Percentiles rank a stretch among this genome's conserved stretches.
Evolutionary conservation across 345 rosid genomes (phyloP).

Genomic region (Ceriops zippeliana): DNA sequence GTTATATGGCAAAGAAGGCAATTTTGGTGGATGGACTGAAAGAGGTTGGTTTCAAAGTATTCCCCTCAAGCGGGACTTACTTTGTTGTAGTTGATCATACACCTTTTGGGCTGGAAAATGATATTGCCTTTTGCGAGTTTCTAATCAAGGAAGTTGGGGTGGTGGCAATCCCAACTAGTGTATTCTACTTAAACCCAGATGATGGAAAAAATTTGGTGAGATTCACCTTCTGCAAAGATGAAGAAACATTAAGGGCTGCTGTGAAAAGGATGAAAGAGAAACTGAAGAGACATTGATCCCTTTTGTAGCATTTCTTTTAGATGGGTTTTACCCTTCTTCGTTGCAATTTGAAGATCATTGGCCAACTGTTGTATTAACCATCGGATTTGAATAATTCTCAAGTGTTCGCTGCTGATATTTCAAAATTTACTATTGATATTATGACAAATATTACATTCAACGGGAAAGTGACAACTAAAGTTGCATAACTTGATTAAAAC

Average conservation of each 20-base stretch:
- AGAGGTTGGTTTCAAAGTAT: conserved; percentile 80
- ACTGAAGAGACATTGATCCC: conserved; percentile 48
- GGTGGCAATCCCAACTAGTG: conserved; percentile 87
- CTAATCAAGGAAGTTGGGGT: conserved; percentile 94
- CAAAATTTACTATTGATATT: too few relatives aligned
- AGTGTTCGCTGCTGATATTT: too few relatives aligned
- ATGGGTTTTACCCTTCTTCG: too few relatives aligned
- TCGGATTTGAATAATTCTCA: too few relatives aligned
- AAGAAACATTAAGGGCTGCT: conserved; percentile 72
- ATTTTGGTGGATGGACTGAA: conserved; percentile 78
- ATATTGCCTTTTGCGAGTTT: conserved; percentile 81
- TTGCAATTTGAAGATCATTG: too few relatives aligned
- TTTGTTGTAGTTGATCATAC: conserved; percentile 90
- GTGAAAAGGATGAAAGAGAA: conserved; percentile 86
- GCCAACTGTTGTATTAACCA: too few relatives aligned
- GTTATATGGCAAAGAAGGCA: conserved; percentile 71
- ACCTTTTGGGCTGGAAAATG: conserved; percentile 71
- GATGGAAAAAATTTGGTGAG: conserved; percentile 94
- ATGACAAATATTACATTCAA: too few relatives aligned
- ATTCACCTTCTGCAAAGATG: conserved; percentile 94
- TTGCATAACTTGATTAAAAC: too few relatives aligned
- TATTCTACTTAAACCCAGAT: conserved; percentile 84
- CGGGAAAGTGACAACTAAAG: too few relatives aligned
- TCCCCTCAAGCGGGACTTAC: conserved; percentile 93
- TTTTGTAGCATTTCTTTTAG: background rate